Evolutionary conservation across 441 rosid species (phyloP).

Genomic region (Populus trichocarpa): DNA sequence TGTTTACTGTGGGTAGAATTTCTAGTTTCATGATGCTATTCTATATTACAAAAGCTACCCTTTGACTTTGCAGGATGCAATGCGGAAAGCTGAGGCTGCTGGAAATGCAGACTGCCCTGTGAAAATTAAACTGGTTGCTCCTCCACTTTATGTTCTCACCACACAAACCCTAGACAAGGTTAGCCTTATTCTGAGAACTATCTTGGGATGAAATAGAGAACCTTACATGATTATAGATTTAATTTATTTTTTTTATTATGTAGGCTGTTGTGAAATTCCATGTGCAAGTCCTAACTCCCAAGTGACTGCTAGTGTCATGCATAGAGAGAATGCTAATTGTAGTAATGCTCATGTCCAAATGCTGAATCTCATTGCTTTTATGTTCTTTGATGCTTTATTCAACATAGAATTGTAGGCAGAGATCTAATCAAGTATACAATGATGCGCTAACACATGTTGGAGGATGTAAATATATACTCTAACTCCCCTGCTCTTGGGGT

Average conservation of each 20-base stretch:
- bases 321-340: background rate
- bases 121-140: conserved; percentile 92
- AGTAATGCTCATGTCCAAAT: background rate
- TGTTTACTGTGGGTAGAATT: background rate
- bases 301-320: background rate
- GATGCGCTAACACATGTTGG: background rate
- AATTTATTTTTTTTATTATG: background rate
- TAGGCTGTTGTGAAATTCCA: background rate
- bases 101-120: conserved; percentile 92
- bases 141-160: conserved; percentile 95
- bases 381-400: background rate
- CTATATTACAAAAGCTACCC: conserved; percentile 9
- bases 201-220: background rate
- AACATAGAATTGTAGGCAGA: background rate
- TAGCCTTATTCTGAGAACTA: background rate
- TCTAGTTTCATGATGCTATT: background rate
- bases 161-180: conserved; percentile 99
- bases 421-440: background rate
- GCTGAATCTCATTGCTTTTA: background rate
- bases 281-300: background rate
- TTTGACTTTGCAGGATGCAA: conserved; percentile 64
- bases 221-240: background rate
- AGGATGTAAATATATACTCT: background rate
- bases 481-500: background rate
- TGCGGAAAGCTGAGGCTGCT: conserved; percentile 93